These are phyloP conservation scores for Cyclotella choctawhatcheeana DNA, from an alignment of 108 stramenopile species.

Conservation along the genomic window DNA sequence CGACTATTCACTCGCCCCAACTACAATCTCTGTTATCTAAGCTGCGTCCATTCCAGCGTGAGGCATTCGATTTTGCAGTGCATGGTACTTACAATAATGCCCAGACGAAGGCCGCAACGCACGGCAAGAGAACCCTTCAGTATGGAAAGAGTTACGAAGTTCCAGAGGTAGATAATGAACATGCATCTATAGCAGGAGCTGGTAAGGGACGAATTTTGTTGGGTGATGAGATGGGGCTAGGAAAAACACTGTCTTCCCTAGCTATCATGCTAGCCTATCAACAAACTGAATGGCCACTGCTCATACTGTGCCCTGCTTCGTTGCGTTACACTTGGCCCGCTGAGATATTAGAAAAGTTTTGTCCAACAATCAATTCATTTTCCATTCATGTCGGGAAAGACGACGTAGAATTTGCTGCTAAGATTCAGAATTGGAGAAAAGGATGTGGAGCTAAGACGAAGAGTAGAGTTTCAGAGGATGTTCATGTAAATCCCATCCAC, in stretches of 20 bases:
- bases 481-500: no score
- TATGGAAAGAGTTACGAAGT: not conserved
- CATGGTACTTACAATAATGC: slow-evolving; percentile 25
- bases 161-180: not conserved
- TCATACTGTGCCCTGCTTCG: slow-evolving; percentile 87
- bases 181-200: slow-evolving; percentile 26
- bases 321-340: slow-evolving; percentile 90
- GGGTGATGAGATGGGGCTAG: slow-evolving; percentile 94
- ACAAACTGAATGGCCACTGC: slow-evolving; percentile 83
- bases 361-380: slow-evolving; percentile 56
- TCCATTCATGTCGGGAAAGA: slow-evolving; percentile 63
- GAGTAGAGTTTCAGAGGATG: no score
- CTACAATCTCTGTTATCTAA: slow-evolving; percentile 45
- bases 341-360: slow-evolving; percentile 91
- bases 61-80: slow-evolving; percentile 71
- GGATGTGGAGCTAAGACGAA: not conserved
- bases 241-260: slow-evolving; percentile 85
- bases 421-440: slow-evolving; percentile 41
- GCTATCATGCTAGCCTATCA: slow-evolving; percentile 75
- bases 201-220: slow-evolving; percentile 79
- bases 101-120: not conserved
- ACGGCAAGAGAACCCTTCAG: not conserved
- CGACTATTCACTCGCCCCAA: slow-evolving; percentile 3
- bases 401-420: slow-evolving; percentile 55
- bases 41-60: slow-evolving; percentile 73